phyloP scores from a whole-genome alignment of 1,284 basidiomycete genomes.

The Ceratobasidium sp. region DNA sequence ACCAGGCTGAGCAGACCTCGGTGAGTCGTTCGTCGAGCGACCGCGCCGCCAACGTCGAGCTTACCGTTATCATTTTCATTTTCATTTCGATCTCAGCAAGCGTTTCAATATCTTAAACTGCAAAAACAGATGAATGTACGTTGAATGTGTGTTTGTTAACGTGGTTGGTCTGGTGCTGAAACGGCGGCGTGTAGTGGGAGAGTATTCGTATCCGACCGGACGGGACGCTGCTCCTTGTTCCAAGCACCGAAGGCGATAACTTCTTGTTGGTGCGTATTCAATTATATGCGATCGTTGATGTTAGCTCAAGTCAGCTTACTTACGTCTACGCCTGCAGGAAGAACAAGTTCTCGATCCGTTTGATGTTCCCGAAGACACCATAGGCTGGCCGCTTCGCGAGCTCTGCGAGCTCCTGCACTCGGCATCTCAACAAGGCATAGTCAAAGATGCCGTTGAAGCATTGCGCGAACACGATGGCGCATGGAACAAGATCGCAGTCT shows the following conservation, averaged over 20 bases:
- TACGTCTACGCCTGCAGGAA: neutral
- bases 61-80: neutral
- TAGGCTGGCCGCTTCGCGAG: constrained; percentile 1
- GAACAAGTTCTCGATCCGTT: constrained; percentile 16
- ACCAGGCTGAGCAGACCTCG: constrained; percentile 8
- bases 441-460: neutral
- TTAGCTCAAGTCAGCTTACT: too few relatives aligned
- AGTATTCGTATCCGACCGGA: constrained; percentile 19
- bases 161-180: constrained; percentile 14
- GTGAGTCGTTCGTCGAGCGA: too few relatives aligned
- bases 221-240: constrained; percentile 1
- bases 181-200: constrained; percentile 22
- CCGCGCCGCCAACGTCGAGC: neutral
- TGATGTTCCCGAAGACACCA: neutral
- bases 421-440: constrained; percentile 11
- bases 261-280: constrained; percentile 7
- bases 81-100: constrained; percentile 12
- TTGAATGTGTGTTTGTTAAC: neutral
- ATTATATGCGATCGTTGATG: too few relatives aligned
- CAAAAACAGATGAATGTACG: constrained; percentile 28
- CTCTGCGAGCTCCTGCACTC: constrained; percentile 9
- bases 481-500: constrained; percentile 15
- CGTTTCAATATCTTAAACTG: constrained; percentile 14
- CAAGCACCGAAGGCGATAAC: constrained; percentile 27
- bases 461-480: neutral